Conservation (phyloP, 805 yeast species). For the Suhomyces prunicola region DNA sequence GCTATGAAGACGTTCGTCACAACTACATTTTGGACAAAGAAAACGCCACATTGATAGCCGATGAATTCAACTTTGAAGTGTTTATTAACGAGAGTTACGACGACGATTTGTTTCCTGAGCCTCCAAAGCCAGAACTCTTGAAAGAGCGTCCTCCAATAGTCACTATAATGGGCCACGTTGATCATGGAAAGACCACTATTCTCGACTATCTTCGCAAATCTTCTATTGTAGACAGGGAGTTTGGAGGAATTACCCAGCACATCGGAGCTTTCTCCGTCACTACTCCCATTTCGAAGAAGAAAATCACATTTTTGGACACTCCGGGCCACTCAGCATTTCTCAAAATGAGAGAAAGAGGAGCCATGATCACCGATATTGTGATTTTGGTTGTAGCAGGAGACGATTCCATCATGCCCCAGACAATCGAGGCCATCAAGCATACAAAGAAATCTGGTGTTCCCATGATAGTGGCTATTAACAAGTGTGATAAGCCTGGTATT, state of each 20-base stretch:
- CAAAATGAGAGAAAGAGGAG: conserved; percentile 96
- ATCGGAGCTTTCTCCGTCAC: conserved; percentile 93
- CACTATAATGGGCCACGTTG: conserved; percentile 98
- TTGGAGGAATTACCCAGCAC: conserved; percentile 97
- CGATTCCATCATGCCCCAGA: conserved; percentile 97
- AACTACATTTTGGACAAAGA: conserved; percentile 83
- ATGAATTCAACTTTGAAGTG: conserved; percentile 77
- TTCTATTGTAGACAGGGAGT: conserved; percentile 77
- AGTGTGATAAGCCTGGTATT: conserved; percentile 79
- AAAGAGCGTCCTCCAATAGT: conserved; percentile 87
- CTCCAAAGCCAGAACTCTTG: conserved; percentile 44
- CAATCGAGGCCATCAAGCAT: conserved; percentile 92
- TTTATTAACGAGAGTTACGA: conserved; percentile 54
- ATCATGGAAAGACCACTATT: conserved; percentile 96
- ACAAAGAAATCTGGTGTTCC: conserved; percentile 80
- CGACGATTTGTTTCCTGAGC: conserved; percentile 55
- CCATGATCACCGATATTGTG: conserved; percentile 88
- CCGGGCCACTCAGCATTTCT: conserved; percentile 98
- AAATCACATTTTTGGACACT: conserved; percentile 88
- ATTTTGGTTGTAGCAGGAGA: conserved; percentile 94
- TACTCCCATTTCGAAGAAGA: conserved; percentile 70
- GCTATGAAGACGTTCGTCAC: conserved; percentile 68
- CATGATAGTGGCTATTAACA: conserved; percentile 86
- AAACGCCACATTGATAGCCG: conserved; percentile 81
- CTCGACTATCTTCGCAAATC: conserved; percentile 84